Base-by-base conservation (phyloP, 768 basidiomycete genomes). In the Saitozyma sp. region DNA sequence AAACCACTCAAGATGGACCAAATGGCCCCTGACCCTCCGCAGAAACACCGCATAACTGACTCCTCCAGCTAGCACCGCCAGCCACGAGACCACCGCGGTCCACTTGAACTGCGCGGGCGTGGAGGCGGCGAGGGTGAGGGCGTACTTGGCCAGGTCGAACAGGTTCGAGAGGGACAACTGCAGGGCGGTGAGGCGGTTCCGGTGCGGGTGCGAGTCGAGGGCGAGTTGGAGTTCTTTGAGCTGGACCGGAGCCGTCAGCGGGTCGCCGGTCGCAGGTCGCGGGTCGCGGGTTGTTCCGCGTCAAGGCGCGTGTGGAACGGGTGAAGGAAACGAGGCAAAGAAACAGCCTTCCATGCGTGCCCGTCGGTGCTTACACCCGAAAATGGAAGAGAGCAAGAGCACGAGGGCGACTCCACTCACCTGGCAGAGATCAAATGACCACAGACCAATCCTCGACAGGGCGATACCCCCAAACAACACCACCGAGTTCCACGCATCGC, bases 341-440 rank as follows among this genome's bases (percentile, higher is more conserved):
- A n/a, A n/a, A n/a, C n/a, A n/a, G 29, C 29, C 5, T 29, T 29
- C 29, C 29, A 5, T 29, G 2, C 5, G 29, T 29, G 29, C 29
- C 29, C 29, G 29, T 29, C 5, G 2, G 29, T 29, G 29, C 5
- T 29, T 5, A 29, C 29, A 29, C 29, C n/a, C n/a, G 29, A 29
- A 29, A 5, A 2, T 5, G 5, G 5, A 5, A 29, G 29, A 29
- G 29, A 17, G 7, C 9, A 16, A 14, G 56, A 14, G 2, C 6
- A n/a, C 39, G 1, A 3, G 29, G 29, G 5, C 13, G 43, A 59
- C 4, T 13, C 48, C 41, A 61, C 70, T 57, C 19, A 68, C 70
- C 54, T 74, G 78, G 40, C 76, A 69, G 1, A 79, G 67, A 56
- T 79, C 78, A 49, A 78, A 78, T 4, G 75, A 74, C 70, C 74